Conservation (phyloP, 139 green algal genomes). For the Tetradesmus lagerheimii region DNA sequence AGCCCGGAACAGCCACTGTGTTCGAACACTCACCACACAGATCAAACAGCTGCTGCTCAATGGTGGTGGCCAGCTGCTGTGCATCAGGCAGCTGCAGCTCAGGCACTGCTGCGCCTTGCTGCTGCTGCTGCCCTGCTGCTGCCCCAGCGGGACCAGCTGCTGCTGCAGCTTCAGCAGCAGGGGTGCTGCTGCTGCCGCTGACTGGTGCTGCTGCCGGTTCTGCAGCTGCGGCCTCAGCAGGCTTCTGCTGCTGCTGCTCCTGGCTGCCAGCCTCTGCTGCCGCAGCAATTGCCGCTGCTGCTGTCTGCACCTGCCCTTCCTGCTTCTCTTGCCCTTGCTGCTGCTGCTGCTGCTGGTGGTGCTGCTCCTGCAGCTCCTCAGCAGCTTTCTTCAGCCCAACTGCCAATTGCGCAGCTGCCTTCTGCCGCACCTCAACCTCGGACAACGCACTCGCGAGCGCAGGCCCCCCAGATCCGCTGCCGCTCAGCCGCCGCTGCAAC, state of each 20-base stretch:
- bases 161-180: no score
- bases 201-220: not conserved
- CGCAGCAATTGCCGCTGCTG: not conserved
- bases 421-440: constrained; percentile 54
- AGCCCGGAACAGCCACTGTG: no score
- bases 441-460: constrained; percentile 12
- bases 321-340: constrained; percentile 10
- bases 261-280: not conserved
- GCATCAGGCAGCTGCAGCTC: constrained; percentile 49
- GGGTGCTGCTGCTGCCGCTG: constrained; percentile 5
- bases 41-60: constrained; percentile 67
- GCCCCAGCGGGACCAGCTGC: not conserved
- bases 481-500: constrained; percentile 17
- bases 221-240: constrained; percentile 32
- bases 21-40: constrained; percentile 56
- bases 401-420: constrained; percentile 38
- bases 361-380: constrained; percentile 32
- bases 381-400: constrained; percentile 41
- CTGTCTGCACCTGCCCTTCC: not conserved
- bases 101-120: not conserved
- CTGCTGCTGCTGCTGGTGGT: constrained; percentile 9
- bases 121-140: not conserved
- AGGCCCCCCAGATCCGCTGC: not conserved
- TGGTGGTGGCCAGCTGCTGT: constrained; percentile 43
- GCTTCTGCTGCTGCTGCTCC: not conserved